Evolutionary conservation across 345 rosid genomes (phyloP).

Genomic region (Turnera subulata): DNA sequence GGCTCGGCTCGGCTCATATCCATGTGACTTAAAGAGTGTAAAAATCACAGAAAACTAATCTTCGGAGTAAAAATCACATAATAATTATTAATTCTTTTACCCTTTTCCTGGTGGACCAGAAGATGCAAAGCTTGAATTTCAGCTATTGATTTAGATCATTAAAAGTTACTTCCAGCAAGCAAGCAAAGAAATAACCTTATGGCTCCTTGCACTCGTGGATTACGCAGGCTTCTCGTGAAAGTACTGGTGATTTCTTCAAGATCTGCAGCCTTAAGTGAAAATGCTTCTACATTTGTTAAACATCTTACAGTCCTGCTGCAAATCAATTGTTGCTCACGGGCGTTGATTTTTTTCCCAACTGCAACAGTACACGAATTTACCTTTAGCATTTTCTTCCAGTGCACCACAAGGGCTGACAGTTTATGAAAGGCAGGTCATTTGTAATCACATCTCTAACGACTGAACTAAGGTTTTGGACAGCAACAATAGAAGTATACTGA

Average conservation of each 20-base stretch:
- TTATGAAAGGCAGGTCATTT: no score
- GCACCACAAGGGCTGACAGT: not conserved
- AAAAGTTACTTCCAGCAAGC: not conserved
- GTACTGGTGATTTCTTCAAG: slow-evolving; percentile 76
- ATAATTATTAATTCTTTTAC: no score
- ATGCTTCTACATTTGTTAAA: slow-evolving; percentile 76
- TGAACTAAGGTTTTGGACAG: no score
- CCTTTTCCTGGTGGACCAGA: no score
- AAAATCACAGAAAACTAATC: no score
- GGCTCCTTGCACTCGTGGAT: slow-evolving; percentile 75
- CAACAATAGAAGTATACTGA: no score
- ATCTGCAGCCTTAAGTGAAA: slow-evolving; percentile 71
- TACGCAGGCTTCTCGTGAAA: slow-evolving; percentile 57
- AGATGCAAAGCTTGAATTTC: no score
- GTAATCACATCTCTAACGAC: no score
- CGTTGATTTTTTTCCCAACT: slow-evolving; percentile 55
- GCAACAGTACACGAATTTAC: not conserved
- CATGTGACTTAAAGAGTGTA: no score
- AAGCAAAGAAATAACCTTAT: slow-evolving; percentile 44
- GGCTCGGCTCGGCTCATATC: no score
- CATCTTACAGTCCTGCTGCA: slow-evolving; percentile 66
- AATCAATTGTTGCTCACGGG: slow-evolving; percentile 35
- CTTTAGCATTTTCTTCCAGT: not conserved
- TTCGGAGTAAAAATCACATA: no score
- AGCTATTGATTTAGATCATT: no score